These are phyloP conservation scores for Diaporthe sp. DNA, from an alignment of 2,329 filamentous ascomycete genomes.

Conservation along the genomic window DNA sequence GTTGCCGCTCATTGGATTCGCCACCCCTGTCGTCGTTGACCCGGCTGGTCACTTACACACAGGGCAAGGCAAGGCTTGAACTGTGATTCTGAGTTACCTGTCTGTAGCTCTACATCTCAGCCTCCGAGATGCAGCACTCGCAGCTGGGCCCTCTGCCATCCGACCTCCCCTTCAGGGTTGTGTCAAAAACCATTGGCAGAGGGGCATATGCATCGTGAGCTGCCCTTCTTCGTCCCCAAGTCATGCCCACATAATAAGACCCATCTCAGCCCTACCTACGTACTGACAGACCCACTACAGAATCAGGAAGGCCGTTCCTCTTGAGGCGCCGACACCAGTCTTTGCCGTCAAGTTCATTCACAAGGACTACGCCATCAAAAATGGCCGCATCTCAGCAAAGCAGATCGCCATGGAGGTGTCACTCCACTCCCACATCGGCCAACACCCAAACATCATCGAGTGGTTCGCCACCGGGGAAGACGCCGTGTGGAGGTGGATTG, in stretches of 20 bases:
- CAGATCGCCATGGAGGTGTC: slow-evolving; percentile 94
- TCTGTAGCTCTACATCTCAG: slow-evolving; percentile 34
- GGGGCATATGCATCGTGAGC: slow-evolving; percentile 96
- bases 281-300: slow-evolving; percentile 60
- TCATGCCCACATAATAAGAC: slow-evolving; percentile 38
- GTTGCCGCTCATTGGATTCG: slow-evolving; percentile 18
- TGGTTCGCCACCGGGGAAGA: slow-evolving; percentile 93
- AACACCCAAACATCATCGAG: slow-evolving; percentile 93
- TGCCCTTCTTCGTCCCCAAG: slow-evolving; percentile 26
- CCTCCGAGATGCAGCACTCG: slow-evolving; percentile 74
- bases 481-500: slow-evolving; percentile 92
- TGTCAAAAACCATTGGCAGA: slow-evolving; percentile 96
- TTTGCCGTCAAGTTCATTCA: slow-evolving; percentile 99
- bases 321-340: slow-evolving; percentile 77
- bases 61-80: slow-evolving; percentile 3
- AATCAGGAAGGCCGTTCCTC: slow-evolving; percentile 92
- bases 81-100: slow-evolving; percentile 1
- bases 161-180: slow-evolving; percentile 91
- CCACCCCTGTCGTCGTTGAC: slow-evolving; percentile 20
- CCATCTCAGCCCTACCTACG: slow-evolving; percentile 35
- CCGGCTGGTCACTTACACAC: slow-evolving; percentile 15
- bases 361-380: slow-evolving; percentile 91
- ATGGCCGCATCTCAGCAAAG: slow-evolving; percentile 89
- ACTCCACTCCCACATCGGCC: slow-evolving; percentile 88
- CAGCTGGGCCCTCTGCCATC: slow-evolving; percentile 88